Conservation (phyloP, 805 yeast species). For the Ogataea neopini region DNA sequence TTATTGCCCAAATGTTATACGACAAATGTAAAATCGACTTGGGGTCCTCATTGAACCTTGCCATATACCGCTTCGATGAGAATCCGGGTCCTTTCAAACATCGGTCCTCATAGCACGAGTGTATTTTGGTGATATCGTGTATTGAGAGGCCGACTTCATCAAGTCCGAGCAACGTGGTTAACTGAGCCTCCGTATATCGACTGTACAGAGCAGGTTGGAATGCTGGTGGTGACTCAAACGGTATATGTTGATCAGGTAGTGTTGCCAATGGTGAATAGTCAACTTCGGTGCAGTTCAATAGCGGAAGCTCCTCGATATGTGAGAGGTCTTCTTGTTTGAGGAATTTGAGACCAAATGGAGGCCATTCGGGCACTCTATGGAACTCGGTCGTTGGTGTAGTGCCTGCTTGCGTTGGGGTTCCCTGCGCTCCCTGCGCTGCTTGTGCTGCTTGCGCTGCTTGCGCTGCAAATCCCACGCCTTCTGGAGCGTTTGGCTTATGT, state of each 20-base stretch:
- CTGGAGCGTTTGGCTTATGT: background rate
- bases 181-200: background rate
- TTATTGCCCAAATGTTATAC: constrained; percentile 28
- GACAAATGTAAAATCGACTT: constrained; percentile 20
- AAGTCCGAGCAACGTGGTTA: constrained; percentile 13
- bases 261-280: background rate
- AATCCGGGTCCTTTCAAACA: constrained; percentile 18
- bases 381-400: no score
- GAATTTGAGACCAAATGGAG: constrained; percentile 2
- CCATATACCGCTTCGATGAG: constrained; percentile 23
- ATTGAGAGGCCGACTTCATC: constrained; percentile 23
- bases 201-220: no score
- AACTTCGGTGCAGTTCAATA: background rate
- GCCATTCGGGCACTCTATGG: background rate
- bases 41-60: constrained; percentile 23
- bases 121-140: constrained; percentile 25
- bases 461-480: no score
- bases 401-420: no score
- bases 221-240: no score
- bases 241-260: no score
- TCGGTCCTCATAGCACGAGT: constrained; percentile 17
- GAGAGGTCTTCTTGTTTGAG: background rate
- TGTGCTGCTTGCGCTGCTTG: background rate
- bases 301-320: background rate
- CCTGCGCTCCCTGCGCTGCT: no score